Base-by-base conservation (phyloP, 495 filamentous ascomycete species). In the Penicillium argentinense region DNA sequence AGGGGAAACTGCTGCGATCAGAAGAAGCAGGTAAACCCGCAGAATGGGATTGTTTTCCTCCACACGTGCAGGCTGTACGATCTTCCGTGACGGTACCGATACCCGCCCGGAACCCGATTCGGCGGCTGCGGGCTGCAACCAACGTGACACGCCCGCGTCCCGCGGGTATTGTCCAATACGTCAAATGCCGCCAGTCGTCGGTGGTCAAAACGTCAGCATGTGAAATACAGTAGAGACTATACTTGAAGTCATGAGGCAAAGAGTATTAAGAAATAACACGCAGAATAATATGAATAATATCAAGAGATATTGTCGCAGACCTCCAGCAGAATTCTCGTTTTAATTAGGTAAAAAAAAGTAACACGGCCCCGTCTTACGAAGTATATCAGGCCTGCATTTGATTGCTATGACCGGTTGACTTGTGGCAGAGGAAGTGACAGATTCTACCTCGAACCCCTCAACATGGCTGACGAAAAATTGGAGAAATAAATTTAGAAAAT, bases 341-440 rank as follows among this genome's bases (percentile, higher is more conserved):
- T 28, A 40, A 57, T 57, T 49, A 53, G 49, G 49, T 49, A 57
- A 53, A 52, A 36, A 24, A 28, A 42, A 42, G 37, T 11, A 14
- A 49, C 28, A 45, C 22, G 32, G 16, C 19, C 47, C 37, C 37
- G 36, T 44, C 36, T 36, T 21, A 38, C 36, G 50, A 46, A 57
- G 45, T 53, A 57, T 45, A 53, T 42, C 29, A 40, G 45, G 13
- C 23, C n/a, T n/a, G n/a, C n/a, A n/a, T n/a, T n/a, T n/a, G n/a
- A n/a, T n/a, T n/a, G n/a, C n/a, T n/a, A n/a, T n/a, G n/a, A n/a
- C n/a, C n/a, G n/a, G n/a, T n/a, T n/a, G n/a, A n/a, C 26, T 14
- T 41, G 33, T 16, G 22, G 19, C n/a, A n/a, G n/a, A 14, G 19
- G 9, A 23, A 8, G 27, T 26, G 42, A 27, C 33, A 29, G 30